Conservation (phyloP, 306 rosid genomes). For the Vachellia pachyceras region DNA sequence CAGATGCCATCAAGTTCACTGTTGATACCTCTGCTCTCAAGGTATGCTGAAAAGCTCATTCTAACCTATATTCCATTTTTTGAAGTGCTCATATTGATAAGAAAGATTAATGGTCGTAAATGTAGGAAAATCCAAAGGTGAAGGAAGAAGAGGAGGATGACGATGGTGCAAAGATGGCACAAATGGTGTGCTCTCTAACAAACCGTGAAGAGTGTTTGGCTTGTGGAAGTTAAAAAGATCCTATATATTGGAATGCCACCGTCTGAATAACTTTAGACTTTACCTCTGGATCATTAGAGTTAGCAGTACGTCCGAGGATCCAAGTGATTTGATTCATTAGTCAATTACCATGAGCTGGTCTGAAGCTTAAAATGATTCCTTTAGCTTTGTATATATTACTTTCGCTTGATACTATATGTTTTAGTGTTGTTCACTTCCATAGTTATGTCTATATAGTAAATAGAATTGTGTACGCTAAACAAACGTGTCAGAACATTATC, state of each 20-base stretch:
- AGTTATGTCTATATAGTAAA: background rate
- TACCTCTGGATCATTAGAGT: background rate
- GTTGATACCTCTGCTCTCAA: constrained; percentile 70
- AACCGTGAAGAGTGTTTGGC: constrained; percentile 84
- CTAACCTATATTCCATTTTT: background rate
- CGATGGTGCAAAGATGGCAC: constrained; percentile 63
- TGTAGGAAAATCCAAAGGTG: constrained; percentile 54
- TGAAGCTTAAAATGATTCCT: background rate
- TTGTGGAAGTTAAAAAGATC: constrained; percentile 69
- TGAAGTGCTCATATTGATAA: background rate
- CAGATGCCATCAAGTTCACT: constrained; percentile 86
- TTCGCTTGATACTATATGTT: background rate
- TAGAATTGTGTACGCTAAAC: background rate
- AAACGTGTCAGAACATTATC: background rate
- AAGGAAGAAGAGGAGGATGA: constrained; percentile 50
- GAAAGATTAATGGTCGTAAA: constrained; percentile 9
- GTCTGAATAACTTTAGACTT: background rate
- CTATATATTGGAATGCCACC: background rate
- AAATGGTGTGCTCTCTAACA: constrained; percentile 82
- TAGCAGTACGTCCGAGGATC: background rate
- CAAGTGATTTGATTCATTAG: background rate
- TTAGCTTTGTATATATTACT: constrained; percentile 39
- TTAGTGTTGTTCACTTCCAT: background rate
- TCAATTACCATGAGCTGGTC: background rate
- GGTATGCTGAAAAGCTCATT: constrained; percentile 39